phyloP scores from a whole-genome alignment of 495 filamentous ascomycete genomes.

The Gamarada debralockiae region DNA sequence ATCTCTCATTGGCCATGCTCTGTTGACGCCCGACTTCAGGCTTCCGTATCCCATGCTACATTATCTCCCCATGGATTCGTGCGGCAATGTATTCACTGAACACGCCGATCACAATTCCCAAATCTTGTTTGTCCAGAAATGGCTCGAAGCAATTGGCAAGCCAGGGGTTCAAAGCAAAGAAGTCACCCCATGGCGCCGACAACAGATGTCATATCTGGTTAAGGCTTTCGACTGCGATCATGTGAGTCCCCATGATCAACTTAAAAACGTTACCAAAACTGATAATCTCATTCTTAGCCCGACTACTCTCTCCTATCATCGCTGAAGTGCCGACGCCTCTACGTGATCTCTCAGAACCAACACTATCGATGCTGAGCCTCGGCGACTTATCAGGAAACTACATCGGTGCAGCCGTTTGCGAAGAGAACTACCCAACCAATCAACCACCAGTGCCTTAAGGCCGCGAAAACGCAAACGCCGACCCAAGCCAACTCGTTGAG shows the following conservation, averaged over 20 bases:
- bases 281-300: too few species aligned
- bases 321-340: constrained; percentile 35
- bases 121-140: constrained; percentile 49
- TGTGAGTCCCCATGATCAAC: constrained; percentile 74
- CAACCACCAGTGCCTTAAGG: constrained; percentile 47
- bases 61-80: constrained; percentile 53
- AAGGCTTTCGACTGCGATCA: too few species aligned
- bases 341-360: too few species aligned
- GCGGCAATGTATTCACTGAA: constrained; percentile 48
- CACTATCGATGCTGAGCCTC: constrained; percentile 14
- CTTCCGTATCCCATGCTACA: constrained; percentile 51
- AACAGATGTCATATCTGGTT: constrained; percentile 49
- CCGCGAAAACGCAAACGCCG: constrained; percentile 25
- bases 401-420: too few species aligned
- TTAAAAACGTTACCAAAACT: too few species aligned
- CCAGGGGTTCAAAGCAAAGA: constrained; percentile 38
- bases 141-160: constrained; percentile 39
- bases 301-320: constrained; percentile 40
- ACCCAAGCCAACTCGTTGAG: constrained; percentile 27
- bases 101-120: constrained; percentile 52
- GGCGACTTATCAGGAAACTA: constrained; percentile 41
- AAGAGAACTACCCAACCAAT: constrained; percentile 28
- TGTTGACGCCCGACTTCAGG: constrained; percentile 45
- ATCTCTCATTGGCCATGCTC: too few species aligned
- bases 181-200: constrained; percentile 45